phyloP scores from a whole-genome alignment of 495 filamentous ascomycete genomes.

The Aspergillus avenaceus region DNA sequence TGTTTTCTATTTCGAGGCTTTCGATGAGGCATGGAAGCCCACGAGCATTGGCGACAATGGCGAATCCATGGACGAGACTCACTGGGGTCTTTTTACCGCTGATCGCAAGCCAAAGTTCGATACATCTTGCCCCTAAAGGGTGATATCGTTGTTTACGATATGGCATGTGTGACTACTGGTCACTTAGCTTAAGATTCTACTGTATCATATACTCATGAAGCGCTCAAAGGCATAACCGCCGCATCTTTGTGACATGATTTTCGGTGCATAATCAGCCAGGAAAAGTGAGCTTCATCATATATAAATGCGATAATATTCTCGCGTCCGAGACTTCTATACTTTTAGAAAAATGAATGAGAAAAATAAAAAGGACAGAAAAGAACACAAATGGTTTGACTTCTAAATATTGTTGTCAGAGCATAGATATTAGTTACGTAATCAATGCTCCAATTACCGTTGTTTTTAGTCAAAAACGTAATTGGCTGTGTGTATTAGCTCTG shows the following conservation, averaged over 20 bases:
- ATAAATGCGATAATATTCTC: too few species aligned
- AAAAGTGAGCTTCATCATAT: too few species aligned
- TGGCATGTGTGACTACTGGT: neutral
- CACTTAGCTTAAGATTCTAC: constrained; percentile 1
- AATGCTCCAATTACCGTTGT: too few species aligned
- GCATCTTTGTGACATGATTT: too few species aligned
- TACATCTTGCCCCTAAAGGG: constrained; percentile 44
- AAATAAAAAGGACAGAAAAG: too few species aligned
- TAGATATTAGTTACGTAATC: neutral
- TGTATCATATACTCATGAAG: constrained; percentile 14
- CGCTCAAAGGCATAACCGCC: too few species aligned
- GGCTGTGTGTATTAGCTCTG: too few species aligned
- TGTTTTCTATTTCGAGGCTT: constrained; percentile 82
- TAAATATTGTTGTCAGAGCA: too few species aligned
- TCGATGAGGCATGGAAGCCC: constrained; percentile 80
- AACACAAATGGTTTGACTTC: too few species aligned
- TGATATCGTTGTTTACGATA: neutral
- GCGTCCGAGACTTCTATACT: too few species aligned
- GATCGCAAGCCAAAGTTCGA: constrained; percentile 62
- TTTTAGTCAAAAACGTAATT: too few species aligned
- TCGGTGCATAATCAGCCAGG: neutral
- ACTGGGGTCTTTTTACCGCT: constrained; percentile 71
- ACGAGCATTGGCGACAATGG: constrained; percentile 65
- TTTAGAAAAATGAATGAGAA: too few species aligned
- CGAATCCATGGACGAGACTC: constrained; percentile 61